phyloP scores from a whole-genome alignment of 1,139 yeast genomes.

The Saccharomyces hybrid region DNA sequence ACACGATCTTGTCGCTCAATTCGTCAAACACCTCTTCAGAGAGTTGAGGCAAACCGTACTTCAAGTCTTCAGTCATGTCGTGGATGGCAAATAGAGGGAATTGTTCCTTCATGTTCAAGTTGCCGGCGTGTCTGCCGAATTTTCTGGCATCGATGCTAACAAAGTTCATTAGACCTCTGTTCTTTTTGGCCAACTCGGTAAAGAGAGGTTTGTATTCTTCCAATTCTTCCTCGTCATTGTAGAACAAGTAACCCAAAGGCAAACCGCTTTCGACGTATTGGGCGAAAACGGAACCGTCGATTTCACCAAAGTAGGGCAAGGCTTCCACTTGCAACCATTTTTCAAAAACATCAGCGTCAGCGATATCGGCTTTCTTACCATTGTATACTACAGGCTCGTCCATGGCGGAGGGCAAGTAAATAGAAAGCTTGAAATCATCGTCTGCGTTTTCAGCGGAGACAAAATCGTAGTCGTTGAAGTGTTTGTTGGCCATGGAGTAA shows the following conservation, averaged over 20 bases:
- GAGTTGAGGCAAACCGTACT: constrained; percentile 60
- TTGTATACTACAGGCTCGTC: constrained; percentile 39
- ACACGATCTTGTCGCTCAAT: constrained; percentile 16
- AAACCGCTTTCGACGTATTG: constrained; percentile 61
- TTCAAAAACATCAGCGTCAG: constrained; percentile 35
- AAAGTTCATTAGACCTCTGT: constrained; percentile 77
- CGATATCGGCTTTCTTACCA: constrained; percentile 24
- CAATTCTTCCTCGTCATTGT: constrained; percentile 62
- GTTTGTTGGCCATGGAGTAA: constrained; percentile 23
- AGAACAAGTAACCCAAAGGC: constrained; percentile 87
- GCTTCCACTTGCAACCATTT: constrained; percentile 61
- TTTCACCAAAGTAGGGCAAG: constrained; percentile 86
- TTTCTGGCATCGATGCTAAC: constrained; percentile 78
- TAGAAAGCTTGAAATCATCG: constrained; percentile 33
- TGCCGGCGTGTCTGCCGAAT: constrained; percentile 85
- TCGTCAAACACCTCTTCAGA: constrained; percentile 31
- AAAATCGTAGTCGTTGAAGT: constrained; percentile 16
- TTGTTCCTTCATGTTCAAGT: constrained; percentile 75
- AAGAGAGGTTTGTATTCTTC: constrained; percentile 47
- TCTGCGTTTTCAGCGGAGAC: constrained; percentile 26
- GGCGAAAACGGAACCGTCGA: constrained; percentile 74
- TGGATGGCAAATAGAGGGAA: constrained; percentile 92
- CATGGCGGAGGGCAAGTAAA: constrained; percentile 19
- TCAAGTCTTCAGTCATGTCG: constrained; percentile 57
- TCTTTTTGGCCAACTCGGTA: constrained; percentile 57